A percentile compares a stretch with the other conserved stretches of the same genome.
These are phyloP conservation scores for Porogramme epimiltina DNA, from an alignment of 1,284 basidiomycete genomes.

Conservation along the genomic window DNA sequence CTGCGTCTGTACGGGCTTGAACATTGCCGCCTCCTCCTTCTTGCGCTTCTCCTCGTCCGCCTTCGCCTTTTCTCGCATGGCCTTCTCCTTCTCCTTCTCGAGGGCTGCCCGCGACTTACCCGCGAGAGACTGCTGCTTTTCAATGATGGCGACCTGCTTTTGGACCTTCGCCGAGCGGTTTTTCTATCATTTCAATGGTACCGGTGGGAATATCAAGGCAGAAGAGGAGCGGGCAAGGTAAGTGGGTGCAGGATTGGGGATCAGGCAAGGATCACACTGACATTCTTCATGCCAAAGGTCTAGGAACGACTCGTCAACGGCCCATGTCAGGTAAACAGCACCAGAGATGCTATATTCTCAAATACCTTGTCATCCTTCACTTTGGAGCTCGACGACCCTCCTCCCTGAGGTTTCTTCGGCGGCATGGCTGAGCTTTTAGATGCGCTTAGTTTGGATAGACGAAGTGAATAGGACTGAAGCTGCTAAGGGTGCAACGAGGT, in stretches of 20 bases:
- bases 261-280: constrained; percentile 36
- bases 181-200: constrained; percentile 56
- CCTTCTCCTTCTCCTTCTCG: constrained; percentile 84
- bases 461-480: neutral
- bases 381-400: constrained; percentile 61
- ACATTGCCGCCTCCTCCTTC: constrained; percentile 84
- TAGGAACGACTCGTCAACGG: constrained; percentile 42
- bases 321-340: constrained; percentile 23
- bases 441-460: neutral
- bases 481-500: too few species aligned
- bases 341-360: constrained; percentile 11
- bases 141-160: constrained; percentile 78
- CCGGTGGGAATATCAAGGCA: neutral
- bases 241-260: neutral
- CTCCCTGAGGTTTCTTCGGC: constrained; percentile 63
- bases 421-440: constrained; percentile 49
- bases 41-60: constrained; percentile 81
- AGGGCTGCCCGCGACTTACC: constrained; percentile 81
- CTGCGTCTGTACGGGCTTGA: constrained; percentile 78
- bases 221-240: constrained; percentile 6
- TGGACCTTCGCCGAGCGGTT: constrained; percentile 95
- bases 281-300: constrained; percentile 95
- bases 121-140: constrained; percentile 69
- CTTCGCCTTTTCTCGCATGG: constrained; percentile 74
- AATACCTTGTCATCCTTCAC: constrained; percentile 76